Base-by-base conservation (phyloP, 2,329 filamentous ascomycete species). In the Penicillium sclerotigenum region DNA sequence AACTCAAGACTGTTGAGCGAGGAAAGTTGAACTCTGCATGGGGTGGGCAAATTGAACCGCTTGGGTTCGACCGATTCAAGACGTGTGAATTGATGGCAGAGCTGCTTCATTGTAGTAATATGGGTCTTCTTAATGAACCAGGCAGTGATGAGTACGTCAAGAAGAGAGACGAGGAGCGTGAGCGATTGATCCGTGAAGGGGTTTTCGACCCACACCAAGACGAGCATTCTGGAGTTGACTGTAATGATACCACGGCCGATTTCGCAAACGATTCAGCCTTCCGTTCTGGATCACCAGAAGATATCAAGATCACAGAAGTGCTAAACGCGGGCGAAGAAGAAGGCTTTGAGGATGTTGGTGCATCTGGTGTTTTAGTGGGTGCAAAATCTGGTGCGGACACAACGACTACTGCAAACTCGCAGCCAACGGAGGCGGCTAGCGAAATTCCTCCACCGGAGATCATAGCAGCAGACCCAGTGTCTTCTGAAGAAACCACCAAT, bases 51-150 rank as follows among this genome's bases (percentile, higher is more conserved):
- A 92, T 99, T 50, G 91, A 97, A 73, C 93, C 94, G 4, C 82
- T 99, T 10, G 94, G 94, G 2, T 99, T 99, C 70, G 94, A 99
- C 74, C 84, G 94, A 20, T 99, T 99, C 80, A 99, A 99, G 80
- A 97, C 94, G 0, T 99, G 94, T 73, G 94, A 99, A 75, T 81
- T 99, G 57, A 97, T 99, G 94, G 94, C 94, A 1, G 94, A 99
- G 74, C 80, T 99, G 42, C 78, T 99, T 37, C 94, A 99, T 74
- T 99, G 94, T 75, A 97, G 93, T 73, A 99, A 99, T 71, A 99
- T 99, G 94, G 92, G 90, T 6, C 79, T 99, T 34, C 79, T 99
- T 62, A 99, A 99, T 70, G 92, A 97, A 71, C 80, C 85, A 10
- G 94, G 93, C 31, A 92, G 91, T 11, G 92, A 99, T 71, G 87